Evolutionary conservation across 371 early-diverging fungal species (phyloP).

Genomic region (Mortierella sp.): DNA sequence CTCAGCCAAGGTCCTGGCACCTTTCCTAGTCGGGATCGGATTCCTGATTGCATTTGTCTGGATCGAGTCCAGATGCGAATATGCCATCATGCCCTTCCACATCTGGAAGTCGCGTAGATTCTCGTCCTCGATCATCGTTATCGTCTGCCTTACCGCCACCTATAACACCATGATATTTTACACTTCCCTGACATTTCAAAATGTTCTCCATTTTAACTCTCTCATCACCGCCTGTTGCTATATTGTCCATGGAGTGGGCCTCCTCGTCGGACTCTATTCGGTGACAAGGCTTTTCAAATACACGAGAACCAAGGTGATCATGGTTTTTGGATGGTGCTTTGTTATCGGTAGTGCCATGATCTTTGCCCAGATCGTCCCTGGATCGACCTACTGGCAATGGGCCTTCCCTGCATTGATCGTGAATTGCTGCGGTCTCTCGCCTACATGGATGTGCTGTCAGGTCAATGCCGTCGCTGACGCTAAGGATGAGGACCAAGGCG

Average conservation of each 20-base stretch:
- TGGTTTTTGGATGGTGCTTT: conserved; percentile 20
- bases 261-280: conserved; percentile 21
- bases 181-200: conserved; percentile 56
- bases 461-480: conserved; percentile 41
- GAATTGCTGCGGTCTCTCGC: conserved; percentile 33
- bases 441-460: conserved; percentile 40
- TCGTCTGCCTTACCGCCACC: conserved; percentile 37
- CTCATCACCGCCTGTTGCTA: conserved; percentile 31
- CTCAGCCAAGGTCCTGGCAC: conserved; percentile 27
- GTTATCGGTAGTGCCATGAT: conserved; percentile 19
- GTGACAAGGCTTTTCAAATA: conserved; percentile 15
- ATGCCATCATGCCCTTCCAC: conserved; percentile 51
- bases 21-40: conserved; percentile 18
- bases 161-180: conserved; percentile 54
- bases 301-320: conserved; percentile 32
- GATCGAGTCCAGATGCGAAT: conserved; percentile 25
- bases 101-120: conserved; percentile 54
- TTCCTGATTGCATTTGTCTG: conserved; percentile 45
- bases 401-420: conserved; percentile 38
- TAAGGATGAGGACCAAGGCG: conserved; percentile 36
- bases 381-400: conserved; percentile 25
- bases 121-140: conserved; percentile 50
- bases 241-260: conserved; percentile 30
- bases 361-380: conserved; percentile 31
- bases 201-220: conserved; percentile 45